Evolutionary conservation across 441 rosid genomes (phyloP).

Genomic region (Gossypium lobatum): DNA sequence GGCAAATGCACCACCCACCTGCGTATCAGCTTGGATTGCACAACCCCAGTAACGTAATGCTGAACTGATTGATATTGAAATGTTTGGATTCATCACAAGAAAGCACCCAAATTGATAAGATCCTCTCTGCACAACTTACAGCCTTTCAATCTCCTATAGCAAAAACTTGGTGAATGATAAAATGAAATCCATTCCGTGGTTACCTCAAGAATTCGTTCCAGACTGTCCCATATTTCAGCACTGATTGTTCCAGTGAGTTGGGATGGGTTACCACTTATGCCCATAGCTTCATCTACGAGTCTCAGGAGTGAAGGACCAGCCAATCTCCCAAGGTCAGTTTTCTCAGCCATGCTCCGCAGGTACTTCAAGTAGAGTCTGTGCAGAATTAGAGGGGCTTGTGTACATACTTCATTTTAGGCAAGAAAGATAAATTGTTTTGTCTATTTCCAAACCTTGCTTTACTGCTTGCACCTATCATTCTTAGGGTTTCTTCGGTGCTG

Average conservation of each 20-base stretch:
- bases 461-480: constrained; percentile 71
- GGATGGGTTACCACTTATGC: constrained; percentile 41
- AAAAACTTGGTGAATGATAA: constrained; percentile 3
- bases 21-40: constrained; percentile 72
- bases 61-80: constrained; percentile 47
- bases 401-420: not conserved
- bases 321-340: constrained; percentile 88
- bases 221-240: constrained; percentile 66
- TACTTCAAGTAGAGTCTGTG: constrained; percentile 72
- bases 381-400: constrained; percentile 13
- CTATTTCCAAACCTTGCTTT: constrained; percentile 53
- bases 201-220: constrained; percentile 73
- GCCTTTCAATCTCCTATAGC: constrained; percentile 14
- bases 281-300: constrained; percentile 65
- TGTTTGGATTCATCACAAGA: constrained; percentile 69
- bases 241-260: constrained; percentile 42
- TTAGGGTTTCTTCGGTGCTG: constrained; percentile 63
- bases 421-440: not conserved
- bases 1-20: constrained; percentile 64
- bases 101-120: constrained; percentile 55
- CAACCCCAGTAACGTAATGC: constrained; percentile 84
- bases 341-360: constrained; percentile 74
- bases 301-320: constrained; percentile 67
- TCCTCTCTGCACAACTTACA: constrained; percentile 49
- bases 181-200: constrained; percentile 16